Conservation (phyloP, 225 moss, liverwort and hornwort species). For the Bryum argenteum region DNA sequence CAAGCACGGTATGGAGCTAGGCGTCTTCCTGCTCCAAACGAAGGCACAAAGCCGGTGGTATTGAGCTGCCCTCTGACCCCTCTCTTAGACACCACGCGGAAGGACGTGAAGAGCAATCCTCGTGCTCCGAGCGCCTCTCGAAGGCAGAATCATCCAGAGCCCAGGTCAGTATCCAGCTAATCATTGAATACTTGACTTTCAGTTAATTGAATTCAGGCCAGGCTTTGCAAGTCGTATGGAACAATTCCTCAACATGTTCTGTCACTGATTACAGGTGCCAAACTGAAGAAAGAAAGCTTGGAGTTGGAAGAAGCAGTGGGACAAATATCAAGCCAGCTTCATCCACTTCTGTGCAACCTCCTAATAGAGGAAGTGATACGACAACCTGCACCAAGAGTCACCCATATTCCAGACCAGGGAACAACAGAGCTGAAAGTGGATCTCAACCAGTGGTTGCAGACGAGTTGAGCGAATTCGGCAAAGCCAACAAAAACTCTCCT, state of each 20-base stretch:
- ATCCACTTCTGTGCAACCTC: conserved; percentile 20
- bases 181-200: too few relatives aligned
- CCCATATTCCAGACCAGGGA: conserved; percentile 10
- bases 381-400: conserved; percentile 21
- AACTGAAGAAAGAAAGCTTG: conserved; percentile 31
- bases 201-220: too few relatives aligned
- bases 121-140: conserved; percentile 27
- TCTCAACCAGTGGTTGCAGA: conserved; percentile 14
- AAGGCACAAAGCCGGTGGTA: conserved; percentile 41
- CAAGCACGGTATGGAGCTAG: conserved; percentile 65
- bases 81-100: conserved; percentile 44
- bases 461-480: conserved; percentile 20
- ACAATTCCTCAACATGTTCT: background rate
- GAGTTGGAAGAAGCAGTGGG: conserved; percentile 16
- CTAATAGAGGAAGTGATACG: conserved; percentile 30
- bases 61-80: conserved; percentile 74
- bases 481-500: conserved; percentile 24
- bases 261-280: conserved; percentile 16
- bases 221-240: too few relatives aligned
- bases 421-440: conserved; percentile 17
- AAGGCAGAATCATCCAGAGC: conserved; percentile 7
- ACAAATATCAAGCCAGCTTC: conserved; percentile 8
- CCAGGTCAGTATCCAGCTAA: conserved; percentile 10
- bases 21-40: conserved; percentile 35
- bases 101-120: conserved; percentile 24